Conservation (phyloP, 2,329 filamentous ascomycete genomes). For the Colletotrichum tanaceti region DNA sequence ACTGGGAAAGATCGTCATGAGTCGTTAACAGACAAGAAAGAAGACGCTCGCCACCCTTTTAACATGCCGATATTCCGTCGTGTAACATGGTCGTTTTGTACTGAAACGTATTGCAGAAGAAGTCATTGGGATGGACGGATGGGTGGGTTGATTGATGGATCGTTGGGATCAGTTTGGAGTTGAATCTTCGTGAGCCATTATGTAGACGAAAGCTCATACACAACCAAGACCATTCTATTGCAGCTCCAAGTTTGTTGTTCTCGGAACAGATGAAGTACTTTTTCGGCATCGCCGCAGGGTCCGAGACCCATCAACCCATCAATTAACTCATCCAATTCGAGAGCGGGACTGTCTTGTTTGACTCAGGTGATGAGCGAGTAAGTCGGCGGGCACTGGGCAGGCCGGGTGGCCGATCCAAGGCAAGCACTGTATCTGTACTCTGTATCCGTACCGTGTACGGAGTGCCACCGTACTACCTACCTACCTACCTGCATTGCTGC, state of each 20-base stretch:
- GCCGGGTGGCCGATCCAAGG: too few relatives aligned
- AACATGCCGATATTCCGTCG: slow-evolving; percentile 25
- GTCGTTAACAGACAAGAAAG: slow-evolving; percentile 15
- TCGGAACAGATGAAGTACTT: not conserved
- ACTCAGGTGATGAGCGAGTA: slow-evolving; percentile 20
- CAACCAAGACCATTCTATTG: slow-evolving; percentile 17
- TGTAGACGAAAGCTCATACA: slow-evolving; percentile 34
- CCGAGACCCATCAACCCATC: not conserved
- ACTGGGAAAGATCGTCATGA: slow-evolving; percentile 20
- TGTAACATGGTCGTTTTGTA: slow-evolving; percentile 34
- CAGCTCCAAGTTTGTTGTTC: not conserved
- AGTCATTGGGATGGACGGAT: slow-evolving; percentile 17
- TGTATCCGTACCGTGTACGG: too few relatives aligned
- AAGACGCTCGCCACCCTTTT: slow-evolving; percentile 8
- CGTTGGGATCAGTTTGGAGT: slow-evolving; percentile 24
- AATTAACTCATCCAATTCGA: too few relatives aligned
- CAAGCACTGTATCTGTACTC: too few relatives aligned
- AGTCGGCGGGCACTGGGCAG: slow-evolving; percentile 2
- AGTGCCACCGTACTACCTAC: too few relatives aligned
- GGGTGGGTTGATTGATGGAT: not conserved
- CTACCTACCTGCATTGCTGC: not conserved
- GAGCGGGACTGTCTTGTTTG: too few relatives aligned
- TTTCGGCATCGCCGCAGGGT: not conserved
- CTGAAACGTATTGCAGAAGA: slow-evolving; percentile 20
- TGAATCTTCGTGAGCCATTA: slow-evolving; percentile 30